phyloP scores from a whole-genome alignment of 768 basidiomycete genomes.

The Tephrocybe sp. region DNA sequence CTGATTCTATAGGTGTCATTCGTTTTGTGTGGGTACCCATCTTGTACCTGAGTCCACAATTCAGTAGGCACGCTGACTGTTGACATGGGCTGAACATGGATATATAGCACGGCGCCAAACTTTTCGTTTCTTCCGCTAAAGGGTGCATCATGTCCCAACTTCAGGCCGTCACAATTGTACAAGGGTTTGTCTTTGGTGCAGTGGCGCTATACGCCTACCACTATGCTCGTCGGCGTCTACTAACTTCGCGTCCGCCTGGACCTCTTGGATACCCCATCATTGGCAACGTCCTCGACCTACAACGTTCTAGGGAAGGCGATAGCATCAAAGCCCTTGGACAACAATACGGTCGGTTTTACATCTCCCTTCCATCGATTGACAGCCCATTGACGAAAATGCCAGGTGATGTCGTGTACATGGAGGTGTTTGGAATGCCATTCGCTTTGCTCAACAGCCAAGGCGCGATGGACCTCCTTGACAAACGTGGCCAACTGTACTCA shows the following conservation, averaged over 20 bases:
- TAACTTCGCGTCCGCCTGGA: conserved; percentile 13
- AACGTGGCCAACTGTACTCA: conserved; percentile 18
- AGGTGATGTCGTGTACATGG: conserved; percentile 14
- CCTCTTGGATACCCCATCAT: conserved; percentile 11
- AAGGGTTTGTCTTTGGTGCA: conserved; percentile 4
- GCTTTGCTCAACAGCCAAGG: conserved; percentile 15
- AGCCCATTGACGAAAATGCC: background rate
- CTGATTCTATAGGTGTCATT: background rate
- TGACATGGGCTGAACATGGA: too few relatives aligned
- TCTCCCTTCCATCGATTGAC: background rate
- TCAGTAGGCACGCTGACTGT: too few relatives aligned
- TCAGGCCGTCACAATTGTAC: background rate
- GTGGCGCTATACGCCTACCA: conserved; percentile 4
- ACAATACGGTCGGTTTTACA: conserved; percentile 5
- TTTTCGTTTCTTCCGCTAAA: background rate
- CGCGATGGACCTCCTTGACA: conserved; percentile 18
- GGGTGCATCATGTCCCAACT: background rate
- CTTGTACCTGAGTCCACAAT: background rate
- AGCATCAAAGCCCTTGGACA: conserved; percentile 7
- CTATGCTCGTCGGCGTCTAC: conserved; percentile 10
- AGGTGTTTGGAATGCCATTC: conserved; percentile 13
- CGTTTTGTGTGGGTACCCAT: background rate
- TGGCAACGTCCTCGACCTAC: conserved; percentile 12
- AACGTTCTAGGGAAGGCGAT: conserved; percentile 7
- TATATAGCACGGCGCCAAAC: background rate